Evolutionary conservation across 257 asterid species (phyloP).

Genomic region (Solanum bukasovii): DNA sequence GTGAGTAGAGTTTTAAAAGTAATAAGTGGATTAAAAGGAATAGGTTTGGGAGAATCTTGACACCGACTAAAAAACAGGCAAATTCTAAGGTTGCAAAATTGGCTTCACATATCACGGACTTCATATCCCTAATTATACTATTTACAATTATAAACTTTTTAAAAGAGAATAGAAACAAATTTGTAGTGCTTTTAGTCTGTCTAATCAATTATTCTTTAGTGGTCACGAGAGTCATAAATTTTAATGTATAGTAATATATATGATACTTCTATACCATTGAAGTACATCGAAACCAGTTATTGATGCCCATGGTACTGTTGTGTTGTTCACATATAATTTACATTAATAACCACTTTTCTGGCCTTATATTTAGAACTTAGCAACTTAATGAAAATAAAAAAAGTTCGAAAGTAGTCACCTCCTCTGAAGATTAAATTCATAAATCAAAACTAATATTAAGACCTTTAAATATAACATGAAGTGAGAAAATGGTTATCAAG

Average conservation of each 20-base stretch:
- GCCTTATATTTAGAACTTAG: neutral
- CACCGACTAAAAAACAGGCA: neutral
- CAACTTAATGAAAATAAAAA: neutral
- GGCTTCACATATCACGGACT: slow-evolving; percentile 12
- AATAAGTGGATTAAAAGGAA: neutral
- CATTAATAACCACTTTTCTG: neutral
- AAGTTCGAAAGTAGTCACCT: neutral
- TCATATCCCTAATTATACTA: neutral
- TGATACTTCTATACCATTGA: neutral
- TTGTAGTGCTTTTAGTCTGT: neutral
- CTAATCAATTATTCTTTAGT: neutral
- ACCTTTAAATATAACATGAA: too few species aligned
- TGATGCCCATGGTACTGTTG: neutral
- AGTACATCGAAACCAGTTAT: neutral
- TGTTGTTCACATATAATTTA: neutral
- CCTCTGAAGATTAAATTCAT: neutral
- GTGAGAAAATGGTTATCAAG: too few species aligned
- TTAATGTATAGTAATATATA: neutral
- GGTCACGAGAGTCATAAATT: neutral
- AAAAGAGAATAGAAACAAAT: neutral
- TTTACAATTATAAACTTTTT: neutral
- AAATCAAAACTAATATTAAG: neutral
- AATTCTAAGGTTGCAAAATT: neutral
- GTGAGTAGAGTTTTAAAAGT: neutral
- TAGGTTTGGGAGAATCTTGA: neutral